Evolutionary conservation across 805 yeast genomes (phyloP).

Genomic region (Pichia deserticola): DNA sequence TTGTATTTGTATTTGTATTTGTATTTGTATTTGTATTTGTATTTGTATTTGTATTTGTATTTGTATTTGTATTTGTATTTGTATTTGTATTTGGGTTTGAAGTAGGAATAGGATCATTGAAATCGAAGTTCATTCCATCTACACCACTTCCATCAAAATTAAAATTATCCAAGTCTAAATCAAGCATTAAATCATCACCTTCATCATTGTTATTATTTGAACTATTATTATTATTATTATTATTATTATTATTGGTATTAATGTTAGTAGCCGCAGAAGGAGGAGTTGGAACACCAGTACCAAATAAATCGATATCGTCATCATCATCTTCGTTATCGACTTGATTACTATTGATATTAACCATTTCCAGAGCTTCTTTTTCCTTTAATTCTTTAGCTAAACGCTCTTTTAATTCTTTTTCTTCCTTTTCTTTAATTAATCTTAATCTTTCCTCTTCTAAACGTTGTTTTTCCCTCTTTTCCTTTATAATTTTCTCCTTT

Average conservation of each 20-base stretch:
- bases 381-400: slow-evolving; percentile 1
- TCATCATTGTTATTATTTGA: slow-evolving; percentile 1
- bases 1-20: neutral
- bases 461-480: slow-evolving; percentile 18
- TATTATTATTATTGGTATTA: neutral
- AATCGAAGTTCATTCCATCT: slow-evolving; percentile 2
- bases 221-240: neutral
- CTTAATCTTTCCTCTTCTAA: slow-evolving; percentile 8
- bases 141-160: slow-evolving; percentile 13
- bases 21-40: neutral
- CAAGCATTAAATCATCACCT: slow-evolving; percentile 21
- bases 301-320: slow-evolving; percentile 12
- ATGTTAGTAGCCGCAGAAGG: neutral
- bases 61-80: slow-evolving; percentile 3
- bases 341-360: neutral
- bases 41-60: slow-evolving; percentile 3
- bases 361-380: neutral
- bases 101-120: neutral
- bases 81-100: neutral
- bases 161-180: slow-evolving; percentile 24
- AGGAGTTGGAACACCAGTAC: neutral
- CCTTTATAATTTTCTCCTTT: slow-evolving; percentile 23
- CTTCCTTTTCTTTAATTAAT: neutral
- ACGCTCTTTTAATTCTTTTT: slow-evolving; percentile 5
- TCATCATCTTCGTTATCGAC: neutral